Conservation (phyloP, 1,139 yeast genomes). For the Taiozyma sp. region DNA sequence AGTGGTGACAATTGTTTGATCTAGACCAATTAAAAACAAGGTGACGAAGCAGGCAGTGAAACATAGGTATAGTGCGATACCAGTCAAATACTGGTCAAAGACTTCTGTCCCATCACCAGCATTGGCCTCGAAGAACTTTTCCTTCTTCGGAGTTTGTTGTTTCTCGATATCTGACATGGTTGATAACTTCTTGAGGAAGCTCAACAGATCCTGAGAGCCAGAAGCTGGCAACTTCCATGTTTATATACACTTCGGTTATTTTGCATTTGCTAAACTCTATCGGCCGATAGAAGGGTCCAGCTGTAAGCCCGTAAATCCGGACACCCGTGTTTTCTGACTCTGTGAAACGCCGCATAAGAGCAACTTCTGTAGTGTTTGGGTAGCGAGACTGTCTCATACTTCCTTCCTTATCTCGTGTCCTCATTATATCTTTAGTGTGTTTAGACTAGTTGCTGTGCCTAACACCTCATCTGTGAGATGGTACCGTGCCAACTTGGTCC, state of each 20-base stretch:
- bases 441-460: no score
- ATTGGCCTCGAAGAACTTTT: conserved; percentile 23
- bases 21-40: conserved; percentile 58
- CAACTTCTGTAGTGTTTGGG: neutral
- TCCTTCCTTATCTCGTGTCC: no score
- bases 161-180: conserved; percentile 10
- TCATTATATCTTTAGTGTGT: no score
- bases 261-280: neutral
- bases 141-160: neutral
- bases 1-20: conserved; percentile 64
- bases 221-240: neutral
- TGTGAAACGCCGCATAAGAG: no score
- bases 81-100: conserved; percentile 43
- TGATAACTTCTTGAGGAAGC: neutral
- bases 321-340: no score
- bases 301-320: neutral
- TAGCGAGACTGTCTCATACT: neutral
- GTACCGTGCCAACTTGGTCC: neutral
- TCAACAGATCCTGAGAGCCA: neutral
- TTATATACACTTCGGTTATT: neutral
- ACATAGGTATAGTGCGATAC: conserved; percentile 37
- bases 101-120: conserved; percentile 54
- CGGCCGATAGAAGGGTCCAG: neutral
- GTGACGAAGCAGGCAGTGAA: conserved; percentile 42
- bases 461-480: neutral